Conservation (phyloP, 2,329 filamentous ascomycete species). For the Akanthomyces muscarius region DNA sequence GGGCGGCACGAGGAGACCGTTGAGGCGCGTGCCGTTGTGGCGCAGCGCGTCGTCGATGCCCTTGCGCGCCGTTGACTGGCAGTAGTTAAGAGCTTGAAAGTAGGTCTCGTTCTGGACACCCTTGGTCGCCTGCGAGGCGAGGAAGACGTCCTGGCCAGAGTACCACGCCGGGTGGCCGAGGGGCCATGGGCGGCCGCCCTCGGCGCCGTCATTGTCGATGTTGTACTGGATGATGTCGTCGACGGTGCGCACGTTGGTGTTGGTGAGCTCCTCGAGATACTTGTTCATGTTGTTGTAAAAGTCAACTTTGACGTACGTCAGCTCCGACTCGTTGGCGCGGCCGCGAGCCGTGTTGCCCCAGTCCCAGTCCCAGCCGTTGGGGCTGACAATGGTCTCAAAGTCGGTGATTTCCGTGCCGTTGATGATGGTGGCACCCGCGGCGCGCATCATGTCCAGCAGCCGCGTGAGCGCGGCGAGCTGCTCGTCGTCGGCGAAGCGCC, state of each 20-base stretch:
- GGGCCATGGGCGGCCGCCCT: constrained; percentile 60
- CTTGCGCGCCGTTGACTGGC: constrained; percentile 53
- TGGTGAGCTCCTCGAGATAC: constrained; percentile 60
- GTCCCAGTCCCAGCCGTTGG: constrained; percentile 71
- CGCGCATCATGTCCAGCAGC: constrained; percentile 48
- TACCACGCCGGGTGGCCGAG: constrained; percentile 57
- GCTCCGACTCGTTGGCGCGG: constrained; percentile 68
- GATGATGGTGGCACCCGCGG: constrained; percentile 62
- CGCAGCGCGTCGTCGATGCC: constrained; percentile 67
- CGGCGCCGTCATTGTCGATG: constrained; percentile 57
- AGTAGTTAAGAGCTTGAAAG: constrained; percentile 61
- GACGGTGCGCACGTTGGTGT: constrained; percentile 55
- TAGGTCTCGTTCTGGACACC: constrained; percentile 63
- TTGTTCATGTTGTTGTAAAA: constrained; percentile 59
- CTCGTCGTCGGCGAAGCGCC: constrained; percentile 54
- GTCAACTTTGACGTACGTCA: constrained; percentile 67
- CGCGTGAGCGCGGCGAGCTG: constrained; percentile 51
- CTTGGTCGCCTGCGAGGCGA: constrained; percentile 57
- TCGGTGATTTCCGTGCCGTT: constrained; percentile 66
- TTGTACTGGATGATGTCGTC: constrained; percentile 66
- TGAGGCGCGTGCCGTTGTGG: constrained; percentile 43
- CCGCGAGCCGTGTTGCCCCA: constrained; percentile 55
- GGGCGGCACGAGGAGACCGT: constrained; percentile 64
- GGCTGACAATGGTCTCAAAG: constrained; percentile 58
- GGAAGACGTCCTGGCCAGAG: constrained; percentile 68